phyloP scores from a whole-genome alignment of 768 basidiomycete genomes.

The Mrakia hoshinonis region DNA sequence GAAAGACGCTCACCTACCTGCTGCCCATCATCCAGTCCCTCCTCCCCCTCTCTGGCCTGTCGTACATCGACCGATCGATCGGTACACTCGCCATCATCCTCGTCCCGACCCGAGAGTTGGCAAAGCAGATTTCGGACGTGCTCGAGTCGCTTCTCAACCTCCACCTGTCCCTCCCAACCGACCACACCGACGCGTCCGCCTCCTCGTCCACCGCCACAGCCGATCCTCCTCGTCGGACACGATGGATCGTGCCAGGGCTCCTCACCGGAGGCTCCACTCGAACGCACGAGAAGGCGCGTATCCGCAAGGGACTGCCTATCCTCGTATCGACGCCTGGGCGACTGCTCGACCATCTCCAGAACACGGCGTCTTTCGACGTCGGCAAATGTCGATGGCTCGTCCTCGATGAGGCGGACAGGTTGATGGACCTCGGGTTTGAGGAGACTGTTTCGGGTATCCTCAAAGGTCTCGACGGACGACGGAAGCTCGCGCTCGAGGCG shows the following conservation, averaged over 20 bases:
- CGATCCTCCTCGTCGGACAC: slow-evolving; percentile 44
- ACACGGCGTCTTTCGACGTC: slow-evolving; percentile 83
- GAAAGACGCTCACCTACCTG: slow-evolving; percentile 64
- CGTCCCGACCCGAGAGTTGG: slow-evolving; percentile 89
- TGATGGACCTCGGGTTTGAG: slow-evolving; percentile 98
- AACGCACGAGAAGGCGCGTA: slow-evolving; percentile 86
- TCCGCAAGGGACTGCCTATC: slow-evolving; percentile 90
- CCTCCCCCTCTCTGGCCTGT: slow-evolving; percentile 75
- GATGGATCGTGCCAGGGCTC: slow-evolving; percentile 89
- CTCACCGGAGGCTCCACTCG: slow-evolving; percentile 90
- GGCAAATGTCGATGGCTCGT: slow-evolving; percentile 93
- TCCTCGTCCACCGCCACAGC: slow-evolving; percentile 40
- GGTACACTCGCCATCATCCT: slow-evolving; percentile 92
- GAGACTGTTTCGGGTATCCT: slow-evolving; percentile 88
- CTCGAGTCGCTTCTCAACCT: slow-evolving; percentile 70
- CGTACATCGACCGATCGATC: slow-evolving; percentile 87
- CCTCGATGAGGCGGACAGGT: slow-evolving; percentile 89
- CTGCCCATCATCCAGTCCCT: slow-evolving; percentile 93
- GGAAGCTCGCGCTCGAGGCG: slow-evolving; percentile 56
- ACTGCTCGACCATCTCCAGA: slow-evolving; percentile 90
- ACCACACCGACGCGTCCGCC: slow-evolving; percentile 37
- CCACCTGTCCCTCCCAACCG: slow-evolving; percentile 49
- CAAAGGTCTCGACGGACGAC: slow-evolving; percentile 71
- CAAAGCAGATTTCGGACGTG: slow-evolving; percentile 95
- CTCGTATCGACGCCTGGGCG: slow-evolving; percentile 93